These are phyloP conservation scores for Suillus variegatus DNA, from an alignment of 768 basidiomycete species.

Conservation along the genomic window DNA sequence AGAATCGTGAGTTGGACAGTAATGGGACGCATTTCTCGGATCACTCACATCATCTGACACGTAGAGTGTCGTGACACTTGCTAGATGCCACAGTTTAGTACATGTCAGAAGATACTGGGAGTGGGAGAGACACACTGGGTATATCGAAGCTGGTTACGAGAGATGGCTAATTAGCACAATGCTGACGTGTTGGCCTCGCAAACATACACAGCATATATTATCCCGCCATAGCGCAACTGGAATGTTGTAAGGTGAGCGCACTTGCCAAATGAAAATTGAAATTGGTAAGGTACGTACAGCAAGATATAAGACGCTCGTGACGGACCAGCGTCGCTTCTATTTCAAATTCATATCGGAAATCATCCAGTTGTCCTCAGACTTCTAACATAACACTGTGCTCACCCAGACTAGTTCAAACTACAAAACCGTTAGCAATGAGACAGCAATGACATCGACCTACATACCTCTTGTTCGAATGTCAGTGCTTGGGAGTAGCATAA, in stretches of 20 bases:
- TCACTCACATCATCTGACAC: neutral
- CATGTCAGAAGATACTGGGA: neutral
- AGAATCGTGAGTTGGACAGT: neutral
- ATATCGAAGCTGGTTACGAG: neutral
- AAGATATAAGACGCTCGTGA: neutral
- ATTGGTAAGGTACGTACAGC: neutral
- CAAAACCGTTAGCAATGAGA: neutral
- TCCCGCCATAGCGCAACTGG: neutral
- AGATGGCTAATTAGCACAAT: neutral
- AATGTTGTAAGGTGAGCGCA: neutral
- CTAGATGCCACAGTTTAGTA: neutral
- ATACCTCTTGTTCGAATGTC: slow-evolving; percentile 1
- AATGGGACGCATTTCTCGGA: neutral
- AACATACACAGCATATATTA: neutral
- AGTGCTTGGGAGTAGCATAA: neutral
- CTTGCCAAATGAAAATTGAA: neutral
- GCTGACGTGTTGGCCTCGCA: neutral
- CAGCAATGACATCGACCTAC: neutral
- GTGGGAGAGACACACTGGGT: neutral
- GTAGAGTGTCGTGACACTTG: neutral
- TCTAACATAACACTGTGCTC: neutral
- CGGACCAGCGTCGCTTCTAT: neutral
- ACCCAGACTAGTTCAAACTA: neutral
- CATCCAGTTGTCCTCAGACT: neutral
- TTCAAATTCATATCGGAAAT: neutral